These are phyloP conservation scores for Trametes cingulata DNA, from an alignment of 768 basidiomycete species.

Conservation along the genomic window DNA sequence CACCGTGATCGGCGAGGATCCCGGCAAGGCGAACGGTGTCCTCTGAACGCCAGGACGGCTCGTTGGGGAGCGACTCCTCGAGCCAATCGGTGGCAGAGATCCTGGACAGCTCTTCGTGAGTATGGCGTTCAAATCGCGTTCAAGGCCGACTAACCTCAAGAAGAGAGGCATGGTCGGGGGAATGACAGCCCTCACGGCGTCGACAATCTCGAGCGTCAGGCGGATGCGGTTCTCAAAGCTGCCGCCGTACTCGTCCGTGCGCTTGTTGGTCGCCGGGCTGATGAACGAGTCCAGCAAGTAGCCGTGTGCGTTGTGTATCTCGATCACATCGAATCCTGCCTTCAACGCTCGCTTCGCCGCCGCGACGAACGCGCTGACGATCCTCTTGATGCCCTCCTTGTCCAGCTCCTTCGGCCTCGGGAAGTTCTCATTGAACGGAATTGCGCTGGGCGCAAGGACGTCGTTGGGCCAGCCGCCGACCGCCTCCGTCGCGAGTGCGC, in stretches of 20 bases:
- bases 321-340: slow-evolving; percentile 47
- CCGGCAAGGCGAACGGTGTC: slow-evolving; percentile 65
- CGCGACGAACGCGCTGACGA: slow-evolving; percentile 57
- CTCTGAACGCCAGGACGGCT: slow-evolving; percentile 66
- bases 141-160: slow-evolving; percentile 47
- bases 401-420: slow-evolving; percentile 59
- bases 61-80: slow-evolving; percentile 54
- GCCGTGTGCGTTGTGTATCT: slow-evolving; percentile 31
- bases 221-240: slow-evolving; percentile 52
- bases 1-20: slow-evolving; percentile 60
- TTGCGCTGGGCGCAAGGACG: slow-evolving; percentile 52
- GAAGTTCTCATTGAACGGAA: slow-evolving; percentile 44
- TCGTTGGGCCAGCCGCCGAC: slow-evolving; percentile 41
- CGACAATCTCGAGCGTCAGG: slow-evolving; percentile 61
- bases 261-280: slow-evolving; percentile 40
- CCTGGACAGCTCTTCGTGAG: slow-evolving; percentile 30
- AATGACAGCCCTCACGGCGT: slow-evolving; percentile 61
- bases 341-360: slow-evolving; percentile 53
- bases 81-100: slow-evolving; percentile 78
- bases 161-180: slow-evolving; percentile 68
- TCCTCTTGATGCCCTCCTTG: slow-evolving; percentile 52
- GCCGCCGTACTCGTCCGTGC: slow-evolving; percentile 50
- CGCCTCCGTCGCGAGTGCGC: slow-evolving; percentile 39
- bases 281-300: slow-evolving; percentile 37
- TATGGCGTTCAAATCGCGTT: slow-evolving; percentile 8